These are phyloP conservation scores for Geotrichum restrictum DNA, from an alignment of 1,139 yeast species.

Conservation along the genomic window DNA sequence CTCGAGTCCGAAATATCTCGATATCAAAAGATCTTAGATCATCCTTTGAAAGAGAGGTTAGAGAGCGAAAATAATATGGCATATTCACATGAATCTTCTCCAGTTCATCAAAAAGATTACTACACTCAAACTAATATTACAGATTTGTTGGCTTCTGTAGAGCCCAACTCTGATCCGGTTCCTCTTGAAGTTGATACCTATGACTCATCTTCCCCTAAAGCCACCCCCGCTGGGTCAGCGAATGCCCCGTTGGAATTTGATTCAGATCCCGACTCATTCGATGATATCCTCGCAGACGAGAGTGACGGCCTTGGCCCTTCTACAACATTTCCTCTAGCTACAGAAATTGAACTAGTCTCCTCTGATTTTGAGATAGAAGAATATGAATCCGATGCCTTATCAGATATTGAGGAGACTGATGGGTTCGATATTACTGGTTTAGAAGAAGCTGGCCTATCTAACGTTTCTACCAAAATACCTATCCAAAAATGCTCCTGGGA, in stretches of 20 bases:
- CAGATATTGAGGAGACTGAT: slow-evolving; percentile 8
- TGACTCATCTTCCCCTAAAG: no score
- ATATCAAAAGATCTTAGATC: not conserved
- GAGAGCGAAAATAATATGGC: not conserved
- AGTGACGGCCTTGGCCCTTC: not conserved
- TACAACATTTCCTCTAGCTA: not conserved
- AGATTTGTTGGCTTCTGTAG: no score
- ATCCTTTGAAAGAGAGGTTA: not conserved
- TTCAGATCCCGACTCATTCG: slow-evolving; percentile 6
- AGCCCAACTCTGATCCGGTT: no score
- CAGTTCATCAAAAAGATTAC: not conserved
- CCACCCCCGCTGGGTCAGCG: not conserved
- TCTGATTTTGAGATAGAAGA: slow-evolving; percentile 10
- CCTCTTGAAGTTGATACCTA: no score
- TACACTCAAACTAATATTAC: not conserved
- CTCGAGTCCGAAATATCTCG: slow-evolving; percentile 8
- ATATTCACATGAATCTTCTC: not conserved
- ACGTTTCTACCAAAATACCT: not conserved
- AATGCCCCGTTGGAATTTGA: slow-evolving; percentile 9
- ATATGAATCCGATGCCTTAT: not conserved
- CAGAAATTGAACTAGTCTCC: slow-evolving; percentile 8
- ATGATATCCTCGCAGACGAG: not conserved
- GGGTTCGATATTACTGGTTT: not conserved
- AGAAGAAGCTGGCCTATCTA: not conserved
- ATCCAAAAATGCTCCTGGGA: slow-evolving; percentile 51